Conservation (phyloP, 176 grass and related monocot genomes). For the Dactylis glomerata region DNA sequence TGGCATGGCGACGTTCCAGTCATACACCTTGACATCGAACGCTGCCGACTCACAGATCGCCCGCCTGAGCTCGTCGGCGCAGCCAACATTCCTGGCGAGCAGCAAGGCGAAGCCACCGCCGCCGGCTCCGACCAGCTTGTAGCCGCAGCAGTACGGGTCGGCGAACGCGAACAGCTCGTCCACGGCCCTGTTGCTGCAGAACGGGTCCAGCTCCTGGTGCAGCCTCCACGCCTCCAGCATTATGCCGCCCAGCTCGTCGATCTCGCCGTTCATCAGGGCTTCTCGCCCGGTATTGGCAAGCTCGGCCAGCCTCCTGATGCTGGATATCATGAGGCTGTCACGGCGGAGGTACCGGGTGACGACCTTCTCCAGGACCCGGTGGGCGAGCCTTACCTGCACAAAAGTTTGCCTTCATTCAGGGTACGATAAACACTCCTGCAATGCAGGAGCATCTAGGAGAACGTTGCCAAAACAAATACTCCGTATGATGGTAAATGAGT, state of each 20-base stretch:
- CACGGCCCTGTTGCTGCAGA: constrained; percentile 81
- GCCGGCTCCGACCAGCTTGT: constrained; percentile 89
- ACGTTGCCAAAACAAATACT: neutral
- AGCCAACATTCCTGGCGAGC: constrained; percentile 46
- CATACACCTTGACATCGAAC: constrained; percentile 67
- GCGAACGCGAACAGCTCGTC: constrained; percentile 77
- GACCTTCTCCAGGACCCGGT: constrained; percentile 85
- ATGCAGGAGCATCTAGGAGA: neutral
- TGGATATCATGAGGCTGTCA: constrained; percentile 77
- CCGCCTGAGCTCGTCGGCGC: constrained; percentile 36
- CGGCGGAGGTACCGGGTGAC: constrained; percentile 67
- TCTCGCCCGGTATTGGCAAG: constrained; percentile 75
- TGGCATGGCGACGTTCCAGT: constrained; percentile 59
- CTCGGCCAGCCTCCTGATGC: constrained; percentile 76
- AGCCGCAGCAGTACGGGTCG: constrained; percentile 76
- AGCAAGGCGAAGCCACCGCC: constrained; percentile 80
- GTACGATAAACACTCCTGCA: neutral
- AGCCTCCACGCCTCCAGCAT: constrained; percentile 84
- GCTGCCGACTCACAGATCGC: constrained; percentile 37
- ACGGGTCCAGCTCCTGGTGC: constrained; percentile 87
- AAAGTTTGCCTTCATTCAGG: neutral
- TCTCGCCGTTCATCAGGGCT: constrained; percentile 68
- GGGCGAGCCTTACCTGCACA: constrained; percentile 74
- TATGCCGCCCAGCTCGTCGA: constrained; percentile 68
- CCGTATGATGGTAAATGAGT: neutral